Conservation (phyloP, 495 filamentous ascomycete species). For the Xylaria nigripes region DNA sequence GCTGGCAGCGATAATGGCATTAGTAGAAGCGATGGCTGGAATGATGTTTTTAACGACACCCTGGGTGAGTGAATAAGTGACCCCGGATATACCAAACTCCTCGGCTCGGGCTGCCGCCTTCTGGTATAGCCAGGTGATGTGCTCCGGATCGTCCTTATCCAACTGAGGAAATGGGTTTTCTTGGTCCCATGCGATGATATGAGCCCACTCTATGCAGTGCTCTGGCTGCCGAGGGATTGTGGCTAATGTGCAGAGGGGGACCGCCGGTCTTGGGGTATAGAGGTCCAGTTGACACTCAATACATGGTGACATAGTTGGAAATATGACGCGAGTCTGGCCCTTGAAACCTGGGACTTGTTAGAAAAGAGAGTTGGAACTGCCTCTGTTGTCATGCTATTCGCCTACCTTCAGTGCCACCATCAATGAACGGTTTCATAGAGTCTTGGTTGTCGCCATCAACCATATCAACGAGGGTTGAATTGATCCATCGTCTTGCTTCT, state of each 20-base stretch:
- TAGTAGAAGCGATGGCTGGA: conserved; percentile 94
- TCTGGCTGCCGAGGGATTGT: conserved; percentile 95
- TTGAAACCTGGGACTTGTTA: conserved; percentile 65
- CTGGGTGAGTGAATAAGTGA: conserved; percentile 95
- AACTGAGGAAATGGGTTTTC: conserved; percentile 57
- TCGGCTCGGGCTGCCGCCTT: conserved; percentile 69
- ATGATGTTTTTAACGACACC: conserved; percentile 99
- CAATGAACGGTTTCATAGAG: conserved; percentile 82
- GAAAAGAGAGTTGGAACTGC: not conserved
- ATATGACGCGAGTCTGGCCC: conserved; percentile 86
- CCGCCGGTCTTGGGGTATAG: conserved; percentile 87
- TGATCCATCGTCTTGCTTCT: conserved; percentile 97
- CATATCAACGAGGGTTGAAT: conserved; percentile 84
- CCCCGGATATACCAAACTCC: conserved; percentile 85
- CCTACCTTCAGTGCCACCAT: conserved; percentile 89
- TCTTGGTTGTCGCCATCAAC: conserved; percentile 65
- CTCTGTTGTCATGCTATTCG: not conserved
- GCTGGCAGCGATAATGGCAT: conserved; percentile 88
- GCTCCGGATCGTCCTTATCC: conserved; percentile 93
- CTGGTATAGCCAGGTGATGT: conserved; percentile 94
- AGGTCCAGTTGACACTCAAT: conserved; percentile 99
- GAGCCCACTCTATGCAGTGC: conserved; percentile 99
- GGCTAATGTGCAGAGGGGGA: conserved; percentile 93
- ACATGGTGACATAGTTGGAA: conserved; percentile 87
- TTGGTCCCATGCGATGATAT: conserved; percentile 65